Evolutionary conservation across 2,329 filamentous ascomycete genomes (phyloP), one percentile per base, ranked within the genome.

Genomic region (Orbilia ellipsospora): DNA sequence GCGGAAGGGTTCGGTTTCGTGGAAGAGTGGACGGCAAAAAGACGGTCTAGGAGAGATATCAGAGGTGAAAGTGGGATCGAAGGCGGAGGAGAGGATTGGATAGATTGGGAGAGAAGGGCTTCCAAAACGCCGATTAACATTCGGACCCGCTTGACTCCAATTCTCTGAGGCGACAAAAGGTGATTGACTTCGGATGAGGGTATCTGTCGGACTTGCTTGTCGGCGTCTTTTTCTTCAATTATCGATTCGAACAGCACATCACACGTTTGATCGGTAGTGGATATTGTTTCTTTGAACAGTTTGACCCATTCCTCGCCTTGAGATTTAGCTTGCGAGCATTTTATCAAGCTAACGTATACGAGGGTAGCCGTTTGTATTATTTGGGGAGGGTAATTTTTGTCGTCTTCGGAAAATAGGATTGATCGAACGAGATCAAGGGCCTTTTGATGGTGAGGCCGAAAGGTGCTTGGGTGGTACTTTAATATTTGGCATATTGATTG

Each of bases 401-500:
- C 54, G 18, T 70, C 65, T 15, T 76, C 65, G 13, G 60, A 56
- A 45, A 77, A 72, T 0, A 77, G 23, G 10, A 77, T 72, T 1
- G 62, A 72, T 18, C 61, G 40, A 13, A 69, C 61, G 6, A 66
- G 42, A 2, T 62, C 56, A 8, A 62, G 69, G 0, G 76, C 63
- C 45, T 77, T 77, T 20, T 77, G 64, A 1, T 74, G 63, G 36
- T 79, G 78, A 10, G 79, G 79, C 1, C 79, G 67, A 60, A 80
- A 80, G 2, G 79, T 80, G 6, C 78, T 77, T 16, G 79, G 77
- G 48, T 80, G 79, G 4, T 75, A 64, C n/a, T 61, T 51, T 1
- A 80, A 69, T 12, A 79, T 73, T 55, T 79, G 77, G 1, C 66
- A 50, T 12, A 80, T 73, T 13, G 78, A 77, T 36, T 79, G 76